Evolutionary conservation across 2,329 filamentous ascomycete species (phyloP).

Genomic region (Aspergillus ochraceoroseus): DNA sequence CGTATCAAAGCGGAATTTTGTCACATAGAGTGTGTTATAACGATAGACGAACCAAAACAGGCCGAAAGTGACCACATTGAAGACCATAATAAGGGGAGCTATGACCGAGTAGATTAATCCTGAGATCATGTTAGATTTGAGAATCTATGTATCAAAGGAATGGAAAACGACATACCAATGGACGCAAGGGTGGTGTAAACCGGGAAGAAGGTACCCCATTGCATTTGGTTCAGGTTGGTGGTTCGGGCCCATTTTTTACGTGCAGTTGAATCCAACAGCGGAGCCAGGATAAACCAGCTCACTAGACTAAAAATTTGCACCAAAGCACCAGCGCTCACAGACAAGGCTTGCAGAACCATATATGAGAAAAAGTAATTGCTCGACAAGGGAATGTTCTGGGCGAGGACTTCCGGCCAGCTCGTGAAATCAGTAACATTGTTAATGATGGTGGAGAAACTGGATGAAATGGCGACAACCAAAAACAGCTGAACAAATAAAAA

Average conservation of each 20-base stretch:
- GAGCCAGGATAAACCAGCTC: constrained; percentile 75
- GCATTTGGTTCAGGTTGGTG: constrained; percentile 68
- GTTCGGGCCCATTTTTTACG: constrained; percentile 81
- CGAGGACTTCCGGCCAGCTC: constrained; percentile 67
- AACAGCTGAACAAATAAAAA: constrained; percentile 96
- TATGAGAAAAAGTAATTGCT: constrained; percentile 99
- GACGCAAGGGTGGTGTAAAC: constrained; percentile 96
- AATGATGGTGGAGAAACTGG: constrained; percentile 64
- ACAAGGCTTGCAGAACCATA: constrained; percentile 90
- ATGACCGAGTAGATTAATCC: constrained; percentile 80
- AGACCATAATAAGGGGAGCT: constrained; percentile 82
- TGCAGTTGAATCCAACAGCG: constrained; percentile 75
- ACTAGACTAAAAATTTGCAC: constrained; percentile 75
- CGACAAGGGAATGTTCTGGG: constrained; percentile 72
- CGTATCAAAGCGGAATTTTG: constrained; percentile 81
- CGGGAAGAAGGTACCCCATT: constrained; percentile 92
- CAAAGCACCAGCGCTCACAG: constrained; percentile 81
- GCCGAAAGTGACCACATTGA: constrained; percentile 86
- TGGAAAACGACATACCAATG: constrained; percentile 57
- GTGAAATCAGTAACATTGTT: constrained; percentile 62
- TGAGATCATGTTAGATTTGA: constrained; percentile 22
- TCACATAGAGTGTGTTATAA: constrained; percentile 96
- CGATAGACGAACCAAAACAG: constrained; percentile 91
- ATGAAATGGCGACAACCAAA: constrained; percentile 81
- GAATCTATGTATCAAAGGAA: constrained; percentile 1